A percentile compares a stretch with the other conserved stretches of the same genome.
Conservation (phyloP, 2,329 filamentous ascomycete species). For the Ophioceras dolichostomum region DNA sequence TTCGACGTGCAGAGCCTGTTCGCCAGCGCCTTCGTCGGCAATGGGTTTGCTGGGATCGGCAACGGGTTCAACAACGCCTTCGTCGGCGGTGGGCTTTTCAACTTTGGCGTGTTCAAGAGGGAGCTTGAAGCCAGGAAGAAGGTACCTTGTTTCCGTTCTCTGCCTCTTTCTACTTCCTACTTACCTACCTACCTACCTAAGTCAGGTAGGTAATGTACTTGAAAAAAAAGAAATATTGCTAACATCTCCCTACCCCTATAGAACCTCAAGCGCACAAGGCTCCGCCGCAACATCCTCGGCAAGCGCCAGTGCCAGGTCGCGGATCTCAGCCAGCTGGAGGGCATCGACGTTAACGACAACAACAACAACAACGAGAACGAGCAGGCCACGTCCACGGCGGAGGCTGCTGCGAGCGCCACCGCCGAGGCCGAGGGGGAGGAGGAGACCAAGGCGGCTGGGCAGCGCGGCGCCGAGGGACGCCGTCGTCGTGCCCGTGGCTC, state of each 20-base stretch:
- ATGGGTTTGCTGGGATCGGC: conserved; percentile 11
- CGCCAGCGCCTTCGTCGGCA: conserved; percentile 11
- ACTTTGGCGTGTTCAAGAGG: conserved; percentile 16
- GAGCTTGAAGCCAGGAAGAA: conserved; percentile 13
- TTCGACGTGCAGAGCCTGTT: conserved; percentile 15
- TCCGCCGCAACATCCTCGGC: conserved; percentile 9
- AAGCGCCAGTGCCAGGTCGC: conserved; percentile 12
- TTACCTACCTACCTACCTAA: too few relatives aligned
- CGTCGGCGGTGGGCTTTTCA: background rate
- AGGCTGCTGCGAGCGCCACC: background rate
- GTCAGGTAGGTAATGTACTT: too few relatives aligned
- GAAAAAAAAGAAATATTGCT: too few relatives aligned
- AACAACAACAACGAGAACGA: background rate
- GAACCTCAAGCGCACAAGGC: conserved; percentile 10
- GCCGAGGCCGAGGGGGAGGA: background rate
- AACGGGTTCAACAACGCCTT: background rate
- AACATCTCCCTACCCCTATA: too few relatives aligned
- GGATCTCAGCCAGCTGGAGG: conserved; percentile 1
- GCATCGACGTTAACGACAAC: conserved; percentile 1
- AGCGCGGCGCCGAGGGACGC: too few relatives aligned
- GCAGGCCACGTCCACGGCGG: background rate
- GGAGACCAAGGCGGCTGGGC: background rate
- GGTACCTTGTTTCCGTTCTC: too few relatives aligned
- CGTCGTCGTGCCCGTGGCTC: too few relatives aligned
- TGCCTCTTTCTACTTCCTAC: background rate